These are phyloP conservation scores for Ambrosia artemisiifolia DNA, from an alignment of 129 eudicot genomes.

Conservation along the genomic window DNA sequence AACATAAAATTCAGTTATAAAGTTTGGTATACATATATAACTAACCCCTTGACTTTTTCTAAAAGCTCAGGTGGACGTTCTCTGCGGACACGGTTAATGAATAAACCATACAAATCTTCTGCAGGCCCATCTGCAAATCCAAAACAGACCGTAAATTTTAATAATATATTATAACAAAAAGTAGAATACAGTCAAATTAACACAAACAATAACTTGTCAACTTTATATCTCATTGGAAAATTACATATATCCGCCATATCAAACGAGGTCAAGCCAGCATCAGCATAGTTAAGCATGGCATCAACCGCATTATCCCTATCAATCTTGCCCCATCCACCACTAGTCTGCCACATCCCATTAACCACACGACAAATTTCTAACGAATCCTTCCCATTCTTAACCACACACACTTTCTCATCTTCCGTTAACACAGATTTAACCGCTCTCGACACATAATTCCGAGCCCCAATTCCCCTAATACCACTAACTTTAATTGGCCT, in stretches of 20 bases:
- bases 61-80: conserved; percentile 89
- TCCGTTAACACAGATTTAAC: conserved; percentile 43
- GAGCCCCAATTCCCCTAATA: conserved; percentile 15
- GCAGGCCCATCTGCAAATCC: conserved; percentile 91
- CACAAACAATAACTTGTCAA: conserved; percentile 2
- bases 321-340: conserved; percentile 80
- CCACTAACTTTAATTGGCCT: conserved; percentile 21
- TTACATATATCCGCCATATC: conserved; percentile 88
- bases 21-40: conserved; percentile 11
- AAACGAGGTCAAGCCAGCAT: conserved; percentile 65
- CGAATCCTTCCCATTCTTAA: conserved; percentile 71
- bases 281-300: conserved; percentile 72
- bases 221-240: conserved; percentile 12
- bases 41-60: conserved; percentile 90
- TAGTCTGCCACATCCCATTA: conserved; percentile 88
- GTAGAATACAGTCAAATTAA: neutral
- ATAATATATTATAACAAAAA: neutral
- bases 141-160: neutral
- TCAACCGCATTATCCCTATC: conserved; percentile 54
- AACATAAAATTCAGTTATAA: neutral
- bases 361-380: conserved; percentile 63
- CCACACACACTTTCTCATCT: conserved; percentile 41
- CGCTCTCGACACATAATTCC: conserved; percentile 24
- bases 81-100: conserved; percentile 92
- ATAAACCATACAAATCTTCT: conserved; percentile 95